phyloP scores from a whole-genome alignment of 257 asterid species.

The Rehmannia glutinosa region DNA sequence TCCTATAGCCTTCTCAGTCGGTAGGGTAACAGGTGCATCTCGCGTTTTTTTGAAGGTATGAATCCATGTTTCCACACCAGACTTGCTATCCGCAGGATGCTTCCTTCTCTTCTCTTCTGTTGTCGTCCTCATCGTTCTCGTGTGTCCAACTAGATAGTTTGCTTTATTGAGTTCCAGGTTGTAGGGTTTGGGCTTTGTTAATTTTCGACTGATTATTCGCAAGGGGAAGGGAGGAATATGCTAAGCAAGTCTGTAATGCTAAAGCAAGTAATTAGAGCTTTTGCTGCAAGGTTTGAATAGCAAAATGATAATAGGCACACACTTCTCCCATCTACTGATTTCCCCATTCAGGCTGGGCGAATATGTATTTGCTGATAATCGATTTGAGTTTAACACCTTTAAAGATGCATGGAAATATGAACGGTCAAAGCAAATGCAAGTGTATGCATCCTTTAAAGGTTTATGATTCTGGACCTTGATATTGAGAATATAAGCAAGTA shows the following conservation, averaged over 20 bases:
- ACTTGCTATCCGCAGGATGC: slow-evolving; percentile 6
- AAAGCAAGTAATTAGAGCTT: background rate
- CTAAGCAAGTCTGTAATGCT: slow-evolving; percentile 8
- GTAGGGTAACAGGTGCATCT: slow-evolving; percentile 35
- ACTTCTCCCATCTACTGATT: too few relatives aligned
- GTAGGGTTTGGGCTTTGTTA: slow-evolving; percentile 8
- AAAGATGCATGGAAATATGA: too few relatives aligned
- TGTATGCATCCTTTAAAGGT: background rate
- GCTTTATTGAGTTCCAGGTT: too few relatives aligned
- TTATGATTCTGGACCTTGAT: background rate
- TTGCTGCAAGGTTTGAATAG: background rate
- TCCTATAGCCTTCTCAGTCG: slow-evolving; percentile 73
- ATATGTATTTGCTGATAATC: too few relatives aligned
- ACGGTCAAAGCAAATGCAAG: background rate
- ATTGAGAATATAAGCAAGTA: background rate
- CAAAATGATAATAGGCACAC: too few relatives aligned
- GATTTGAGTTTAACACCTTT: too few relatives aligned
- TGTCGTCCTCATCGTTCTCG: too few relatives aligned
- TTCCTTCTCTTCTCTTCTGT: background rate
- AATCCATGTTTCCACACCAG: slow-evolving; percentile 10
- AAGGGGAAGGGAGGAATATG: background rate
- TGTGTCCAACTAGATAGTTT: too few relatives aligned
- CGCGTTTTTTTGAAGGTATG: slow-evolving; percentile 19
- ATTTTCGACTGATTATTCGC: slow-evolving; percentile 1
- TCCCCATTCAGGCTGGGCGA: too few relatives aligned